Evolutionary conservation across 106 monocot genomes (phyloP).

Genomic region (Amphibolis antarctica): DNA sequence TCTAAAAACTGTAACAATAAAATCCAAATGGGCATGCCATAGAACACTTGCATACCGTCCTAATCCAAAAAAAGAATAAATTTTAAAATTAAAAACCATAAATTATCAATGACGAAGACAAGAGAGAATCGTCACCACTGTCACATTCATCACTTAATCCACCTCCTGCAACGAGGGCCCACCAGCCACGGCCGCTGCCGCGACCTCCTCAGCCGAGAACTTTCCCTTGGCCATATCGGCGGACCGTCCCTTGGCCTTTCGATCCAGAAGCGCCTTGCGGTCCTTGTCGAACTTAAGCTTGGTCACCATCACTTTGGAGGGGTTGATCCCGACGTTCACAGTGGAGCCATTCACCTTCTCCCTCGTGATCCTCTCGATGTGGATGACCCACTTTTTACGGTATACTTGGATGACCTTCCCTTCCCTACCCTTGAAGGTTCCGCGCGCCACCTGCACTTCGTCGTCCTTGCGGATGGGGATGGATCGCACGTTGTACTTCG

Average conservation of each 20-base stretch:
- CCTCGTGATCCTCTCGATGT: constrained; percentile 60
- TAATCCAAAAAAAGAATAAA: neutral
- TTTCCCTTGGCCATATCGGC: constrained; percentile 78
- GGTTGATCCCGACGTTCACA: constrained; percentile 66
- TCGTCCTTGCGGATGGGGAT: constrained; percentile 69
- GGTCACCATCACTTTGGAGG: constrained; percentile 60
- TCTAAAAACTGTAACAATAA: neutral
- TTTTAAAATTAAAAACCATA: neutral
- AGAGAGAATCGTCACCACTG: neutral
- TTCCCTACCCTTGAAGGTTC: constrained; percentile 72
- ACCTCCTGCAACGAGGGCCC: constrained; percentile 52
- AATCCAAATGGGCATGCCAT: too few species aligned
- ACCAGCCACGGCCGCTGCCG: constrained; percentile 32
- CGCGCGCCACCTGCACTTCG: constrained; percentile 69
- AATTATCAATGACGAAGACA: neutral
- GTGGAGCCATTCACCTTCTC: constrained; percentile 82
- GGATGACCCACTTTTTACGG: constrained; percentile 70
- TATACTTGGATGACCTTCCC: constrained; percentile 79
- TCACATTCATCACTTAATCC: constrained; percentile 24
- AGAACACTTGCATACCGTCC: neutral
- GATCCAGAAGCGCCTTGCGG: constrained; percentile 50
- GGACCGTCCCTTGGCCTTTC: constrained; percentile 61
- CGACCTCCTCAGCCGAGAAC: constrained; percentile 67
- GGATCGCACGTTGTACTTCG: constrained; percentile 66
- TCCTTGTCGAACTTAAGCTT: constrained; percentile 86